Conservation (phyloP, 768 basidiomycete genomes). For the Scleroderma citrinum region DNA sequence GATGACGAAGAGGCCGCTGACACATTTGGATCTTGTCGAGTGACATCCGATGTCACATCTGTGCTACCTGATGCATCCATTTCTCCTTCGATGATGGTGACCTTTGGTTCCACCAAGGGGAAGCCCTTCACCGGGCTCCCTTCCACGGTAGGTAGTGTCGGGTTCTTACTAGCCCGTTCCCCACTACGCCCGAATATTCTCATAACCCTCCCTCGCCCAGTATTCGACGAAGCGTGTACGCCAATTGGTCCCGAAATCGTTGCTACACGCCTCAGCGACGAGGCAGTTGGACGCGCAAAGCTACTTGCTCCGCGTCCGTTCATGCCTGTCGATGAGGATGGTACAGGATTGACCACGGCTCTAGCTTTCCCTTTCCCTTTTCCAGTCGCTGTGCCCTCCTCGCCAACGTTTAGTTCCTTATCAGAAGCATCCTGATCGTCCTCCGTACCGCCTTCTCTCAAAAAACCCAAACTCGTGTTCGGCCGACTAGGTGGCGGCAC, state of each 20-base stretch:
- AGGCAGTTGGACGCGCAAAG: slow-evolving; percentile 26
- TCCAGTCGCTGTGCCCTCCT: slow-evolving; percentile 9
- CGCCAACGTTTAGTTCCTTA: slow-evolving; percentile 1
- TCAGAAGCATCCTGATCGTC: slow-evolving; percentile 7
- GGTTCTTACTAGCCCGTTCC: slow-evolving; percentile 36
- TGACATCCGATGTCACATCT: neutral
- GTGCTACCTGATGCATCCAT: neutral
- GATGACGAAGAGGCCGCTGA: slow-evolving; percentile 5
- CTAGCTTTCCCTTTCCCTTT: slow-evolving; percentile 12
- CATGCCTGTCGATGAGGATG: neutral
- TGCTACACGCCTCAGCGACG: slow-evolving; percentile 23
- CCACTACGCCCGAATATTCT: slow-evolving; percentile 20
- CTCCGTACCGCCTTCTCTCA: slow-evolving; percentile 24
- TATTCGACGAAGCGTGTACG: neutral
- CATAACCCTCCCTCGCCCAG: slow-evolving; percentile 7
- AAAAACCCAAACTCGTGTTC: slow-evolving; percentile 67
- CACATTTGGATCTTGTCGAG: slow-evolving; percentile 10
- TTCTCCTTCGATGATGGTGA: neutral
- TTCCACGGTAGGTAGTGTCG: slow-evolving; percentile 38
- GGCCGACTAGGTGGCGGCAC: slow-evolving; percentile 62
- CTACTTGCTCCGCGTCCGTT: slow-evolving; percentile 2
- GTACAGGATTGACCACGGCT: slow-evolving; percentile 12
- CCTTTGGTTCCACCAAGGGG: neutral
- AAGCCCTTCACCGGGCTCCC: slow-evolving; percentile 43
- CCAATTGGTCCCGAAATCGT: slow-evolving; percentile 8